Evolutionary conservation across 768 basidiomycete genomes (phyloP), one percentile per base, ranked within the genome.

Genomic region (Naganishia onofrii): DNA sequence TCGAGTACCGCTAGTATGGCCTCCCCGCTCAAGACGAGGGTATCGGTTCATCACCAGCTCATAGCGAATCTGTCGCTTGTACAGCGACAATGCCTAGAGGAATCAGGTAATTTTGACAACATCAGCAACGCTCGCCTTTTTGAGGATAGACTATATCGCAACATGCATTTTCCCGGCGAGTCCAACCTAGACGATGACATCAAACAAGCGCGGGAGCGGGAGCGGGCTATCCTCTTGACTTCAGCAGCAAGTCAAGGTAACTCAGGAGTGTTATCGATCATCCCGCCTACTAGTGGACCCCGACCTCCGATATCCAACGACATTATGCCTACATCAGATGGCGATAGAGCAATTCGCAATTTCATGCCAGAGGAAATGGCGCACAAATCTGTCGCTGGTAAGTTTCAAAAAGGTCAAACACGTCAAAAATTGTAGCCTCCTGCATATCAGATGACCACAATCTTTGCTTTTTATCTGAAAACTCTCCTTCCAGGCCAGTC

Each of bases 191-290:
- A 51, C 6, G 6, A 26, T 23, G 23, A 1, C 23, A 3, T 23
- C n/a, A 7, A 21, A 12, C n/a, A 23, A 51, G 23, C 13, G n/a
- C 21, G 23, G 23, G 48, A 23, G 48, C 48, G 6, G 23, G 15
- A n/a, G 7, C 48, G 13, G n/a, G 67, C 67, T 8, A 53, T 72
- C 21, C 71, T 72, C 15, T 34, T 44, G 13, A 38, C 55, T 29
- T 34, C 64, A 9, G 71, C 67, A 8, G n/a, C 66, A 6, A 52
- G 34, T 23, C 71, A 72, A 32, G 71, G 67, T 10, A 72, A 68
- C 38, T 68, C 71, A 9, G 67, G 71, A 55, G 38, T 72, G 3
- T 44, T 51, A 13, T 57, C 66, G 8, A 42, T 68, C 9, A 55
- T 60, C 19, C 67, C 71, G 9, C 32, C 28, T 46, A 19, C 42